Conservation (phyloP, 2,329 filamentous ascomycete genomes). For the Juglanconis juglandina region DNA sequence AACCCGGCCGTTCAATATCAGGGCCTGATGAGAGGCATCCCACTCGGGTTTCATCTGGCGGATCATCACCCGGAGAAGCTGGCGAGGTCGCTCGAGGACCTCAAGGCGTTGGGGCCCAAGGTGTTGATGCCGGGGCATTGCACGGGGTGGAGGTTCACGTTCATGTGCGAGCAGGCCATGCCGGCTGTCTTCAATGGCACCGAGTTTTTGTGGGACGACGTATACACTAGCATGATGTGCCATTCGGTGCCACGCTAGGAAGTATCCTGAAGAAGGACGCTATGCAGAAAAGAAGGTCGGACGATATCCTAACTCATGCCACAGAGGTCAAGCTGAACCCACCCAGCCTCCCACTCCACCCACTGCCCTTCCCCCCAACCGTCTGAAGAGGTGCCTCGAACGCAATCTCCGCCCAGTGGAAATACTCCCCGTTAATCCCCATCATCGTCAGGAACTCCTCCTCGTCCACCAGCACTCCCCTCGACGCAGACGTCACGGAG, state of each 20-base stretch:
- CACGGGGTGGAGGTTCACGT: constrained; percentile 53
- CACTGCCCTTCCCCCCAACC: constrained; percentile 32
- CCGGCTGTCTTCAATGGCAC: constrained; percentile 46
- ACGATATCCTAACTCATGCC: not conserved
- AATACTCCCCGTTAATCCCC: constrained; percentile 37
- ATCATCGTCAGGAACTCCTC: constrained; percentile 41
- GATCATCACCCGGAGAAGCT: constrained; percentile 41
- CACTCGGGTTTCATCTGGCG: constrained; percentile 49
- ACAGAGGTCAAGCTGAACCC: constrained; percentile 27
- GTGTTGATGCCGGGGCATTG: constrained; percentile 54
- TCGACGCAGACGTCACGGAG: constrained; percentile 1
- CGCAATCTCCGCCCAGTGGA: constrained; percentile 41
- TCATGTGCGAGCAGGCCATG: constrained; percentile 48
- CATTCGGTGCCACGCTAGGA: not conserved
- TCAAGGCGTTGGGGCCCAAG: constrained; percentile 43
- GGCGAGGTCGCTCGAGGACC: constrained; percentile 42
- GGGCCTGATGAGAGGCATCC: constrained; percentile 40
- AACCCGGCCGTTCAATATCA: constrained; percentile 39
- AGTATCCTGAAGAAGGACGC: not conserved
- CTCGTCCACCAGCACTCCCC: constrained; percentile 20
- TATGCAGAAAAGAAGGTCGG: not conserved
- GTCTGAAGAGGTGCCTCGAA: constrained; percentile 41
- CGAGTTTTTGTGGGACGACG: constrained; percentile 47
- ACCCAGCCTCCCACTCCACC: constrained; percentile 31
- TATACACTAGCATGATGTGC: constrained; percentile 18